Evolutionary conservation across 23 red algal species (phyloP).

Genomic region (Gracilaria gracilis): DNA sequence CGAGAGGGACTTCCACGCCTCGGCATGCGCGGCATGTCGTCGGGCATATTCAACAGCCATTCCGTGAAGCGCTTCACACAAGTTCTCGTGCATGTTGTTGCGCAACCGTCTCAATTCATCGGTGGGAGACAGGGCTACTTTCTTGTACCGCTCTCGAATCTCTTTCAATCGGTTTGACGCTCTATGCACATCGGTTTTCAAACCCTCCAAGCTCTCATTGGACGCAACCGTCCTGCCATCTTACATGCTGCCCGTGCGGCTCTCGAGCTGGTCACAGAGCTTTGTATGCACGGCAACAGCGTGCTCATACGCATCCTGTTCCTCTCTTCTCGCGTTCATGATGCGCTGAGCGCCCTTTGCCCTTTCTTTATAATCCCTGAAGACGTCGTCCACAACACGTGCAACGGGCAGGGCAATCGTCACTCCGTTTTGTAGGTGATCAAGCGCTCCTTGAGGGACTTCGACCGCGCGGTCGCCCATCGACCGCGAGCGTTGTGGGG

Average conservation of each 20-base stretch:
- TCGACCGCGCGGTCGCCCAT: background rate
- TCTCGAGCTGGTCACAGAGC: slow-evolving; percentile 67
- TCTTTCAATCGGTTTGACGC: slow-evolving; percentile 47
- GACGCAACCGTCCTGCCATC: slow-evolving; percentile 19
- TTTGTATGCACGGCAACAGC: slow-evolving; percentile 70
- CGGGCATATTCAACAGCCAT: slow-evolving; percentile 19
- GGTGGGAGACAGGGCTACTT: slow-evolving; percentile 49
- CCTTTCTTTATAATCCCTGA: slow-evolving; percentile 73
- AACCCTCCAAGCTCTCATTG: slow-evolving; percentile 54
- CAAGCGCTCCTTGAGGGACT: background rate
- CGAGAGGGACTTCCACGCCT: slow-evolving; percentile 9
- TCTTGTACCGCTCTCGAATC: slow-evolving; percentile 54
- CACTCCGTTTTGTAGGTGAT: background rate
- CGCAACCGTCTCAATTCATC: slow-evolving; percentile 73
- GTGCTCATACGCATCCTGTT: slow-evolving; percentile 83
- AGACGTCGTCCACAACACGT: slow-evolving; percentile 39
- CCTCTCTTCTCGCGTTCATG: slow-evolving; percentile 65
- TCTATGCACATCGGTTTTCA: slow-evolving; percentile 36
- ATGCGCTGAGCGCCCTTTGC: slow-evolving; percentile 67
- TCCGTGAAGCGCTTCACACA: slow-evolving; percentile 32
- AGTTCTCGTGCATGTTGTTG: slow-evolving; percentile 68
- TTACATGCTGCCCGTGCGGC: slow-evolving; percentile 71
- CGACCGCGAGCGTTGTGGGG: background rate
- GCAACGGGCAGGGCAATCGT: background rate
- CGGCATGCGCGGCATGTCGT: slow-evolving; percentile 26